Percentiles rank a stretch among this genome's conserved stretches.
phyloP scores from a whole-genome alignment of 2,329 filamentous ascomycete genomes.

The Stagonosporopsis chrysanthemi region DNA sequence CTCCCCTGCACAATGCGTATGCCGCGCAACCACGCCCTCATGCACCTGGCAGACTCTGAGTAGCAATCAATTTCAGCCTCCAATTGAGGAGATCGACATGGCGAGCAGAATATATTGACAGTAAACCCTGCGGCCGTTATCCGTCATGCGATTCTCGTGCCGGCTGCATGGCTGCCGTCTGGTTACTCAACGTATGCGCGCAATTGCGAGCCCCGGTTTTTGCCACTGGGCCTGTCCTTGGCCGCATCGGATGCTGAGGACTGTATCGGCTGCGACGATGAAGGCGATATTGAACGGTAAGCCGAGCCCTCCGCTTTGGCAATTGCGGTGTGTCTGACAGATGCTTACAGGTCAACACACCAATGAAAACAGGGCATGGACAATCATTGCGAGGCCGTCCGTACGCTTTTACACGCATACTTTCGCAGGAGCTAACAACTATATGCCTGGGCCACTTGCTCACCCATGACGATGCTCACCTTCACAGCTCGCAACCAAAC shows the following conservation, averaged over 20 bases:
- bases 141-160: conserved; percentile 10
- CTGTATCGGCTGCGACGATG: conserved; percentile 2
- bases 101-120: conserved; percentile 6
- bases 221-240: background rate
- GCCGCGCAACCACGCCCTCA: conserved; percentile 11
- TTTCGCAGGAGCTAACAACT: background rate
- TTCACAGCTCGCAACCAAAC: background rate
- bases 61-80: background rate
- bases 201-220: conserved; percentile 5
- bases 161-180: conserved; percentile 10
- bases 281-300: conserved; percentile 7
- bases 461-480: background rate
- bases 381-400: background rate
- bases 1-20: conserved; percentile 13
- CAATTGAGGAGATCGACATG: background rate
- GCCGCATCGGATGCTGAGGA: background rate
- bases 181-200: conserved; percentile 11
- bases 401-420: conserved; percentile 11
- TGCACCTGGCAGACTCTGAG: background rate
- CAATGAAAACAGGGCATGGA: background rate
- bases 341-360: background rate
- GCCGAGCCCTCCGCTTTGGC: background rate
- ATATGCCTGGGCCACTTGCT: background rate
- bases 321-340: conserved; percentile 1
- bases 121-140: conserved; percentile 14